Base-by-base conservation (phyloP, 2,329 filamentous ascomycete species). In the Ceratocystis cubensis region DNA sequence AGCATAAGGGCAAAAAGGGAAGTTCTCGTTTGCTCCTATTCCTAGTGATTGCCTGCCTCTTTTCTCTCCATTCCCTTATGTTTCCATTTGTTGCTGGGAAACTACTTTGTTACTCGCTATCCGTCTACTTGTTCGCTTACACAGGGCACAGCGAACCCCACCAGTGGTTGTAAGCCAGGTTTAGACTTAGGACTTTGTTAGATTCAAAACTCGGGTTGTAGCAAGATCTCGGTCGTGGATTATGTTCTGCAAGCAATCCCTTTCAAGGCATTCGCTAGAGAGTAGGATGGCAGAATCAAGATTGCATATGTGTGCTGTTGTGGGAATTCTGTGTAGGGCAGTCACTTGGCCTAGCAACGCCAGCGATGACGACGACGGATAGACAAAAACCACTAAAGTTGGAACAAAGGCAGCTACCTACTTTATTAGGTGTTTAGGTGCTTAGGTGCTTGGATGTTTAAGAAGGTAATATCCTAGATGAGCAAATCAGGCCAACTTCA, bases 391-490 rank as follows among this genome's bases (percentile, higher is more conserved):
- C 48, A 28, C 10, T 25, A n/a, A 5, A n/a, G 15, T 13, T 41
- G 33, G 56, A 6, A 59, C 56, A 59, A 59, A 59, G 56, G 56
- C 30, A 59, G 13, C 10, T 59, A 7, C 56, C 28, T 56, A 15
- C 50, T 30, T n/a, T 59, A 45, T 63, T 46, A 20, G 37, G 17
- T 20, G 45, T 8, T 25, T 8, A 45, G 22, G 10, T 59, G 53
- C 53, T 33, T 59, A 45, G 22, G 33, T 59, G 53, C 53, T 33
- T 59, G 53, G 28, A 17, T 59, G 56, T 59, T 59, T 59, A 59
- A 59, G 62, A 46, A 64, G 46, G 62, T 28, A 64, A 63, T 41
- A 63, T 63, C 28, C 61, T 25, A 41, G 46, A 30, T 30, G 15
- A 17, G 56, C 20, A 63, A 45, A 37, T 28, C 37, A 28, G 25